phyloP scores from a whole-genome alignment of 2,329 filamentous ascomycete genomes.

The Tolypocladium endophyticum region DNA sequence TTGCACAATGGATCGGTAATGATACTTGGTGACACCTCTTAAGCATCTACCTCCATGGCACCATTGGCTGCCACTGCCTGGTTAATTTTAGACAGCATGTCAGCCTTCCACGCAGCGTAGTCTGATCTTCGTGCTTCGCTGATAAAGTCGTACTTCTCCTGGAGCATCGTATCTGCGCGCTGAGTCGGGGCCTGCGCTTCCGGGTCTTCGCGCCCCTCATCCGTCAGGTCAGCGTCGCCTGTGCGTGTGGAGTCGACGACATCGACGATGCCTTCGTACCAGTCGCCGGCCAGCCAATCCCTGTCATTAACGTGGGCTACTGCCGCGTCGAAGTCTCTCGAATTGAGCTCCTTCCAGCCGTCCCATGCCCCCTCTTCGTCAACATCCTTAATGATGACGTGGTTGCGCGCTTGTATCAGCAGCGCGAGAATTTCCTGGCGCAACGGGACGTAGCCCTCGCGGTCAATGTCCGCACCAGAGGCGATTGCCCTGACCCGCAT shows the following conservation, averaged over 20 bases:
- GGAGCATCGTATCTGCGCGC: constrained; percentile 60
- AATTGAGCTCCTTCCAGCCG: constrained; percentile 38
- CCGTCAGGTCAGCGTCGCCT: constrained; percentile 22
- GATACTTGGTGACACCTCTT: neutral
- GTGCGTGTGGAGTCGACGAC: constrained; percentile 27
- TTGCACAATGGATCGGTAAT: neutral
- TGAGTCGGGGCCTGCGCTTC: constrained; percentile 29
- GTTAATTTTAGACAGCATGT: constrained; percentile 45
- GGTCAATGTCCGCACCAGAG: constrained; percentile 25
- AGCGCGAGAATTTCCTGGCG: constrained; percentile 36
- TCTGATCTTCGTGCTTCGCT: constrained; percentile 51
- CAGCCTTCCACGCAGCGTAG: constrained; percentile 54
- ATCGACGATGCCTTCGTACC: constrained; percentile 51
- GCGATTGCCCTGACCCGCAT: constrained; percentile 34
- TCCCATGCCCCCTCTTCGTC: constrained; percentile 41
- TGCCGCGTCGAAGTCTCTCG: constrained; percentile 50
- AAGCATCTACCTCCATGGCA: constrained; percentile 25
- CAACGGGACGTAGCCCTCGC: constrained; percentile 31
- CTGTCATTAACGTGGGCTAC: constrained; percentile 45
- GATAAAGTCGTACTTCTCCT: constrained; percentile 62
- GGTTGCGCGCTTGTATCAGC: constrained; percentile 28
- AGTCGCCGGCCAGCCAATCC: constrained; percentile 51
- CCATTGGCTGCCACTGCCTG: constrained; percentile 21
- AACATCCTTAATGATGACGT: constrained; percentile 23
- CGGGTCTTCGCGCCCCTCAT: constrained; percentile 17